These are phyloP conservation scores for Lactuca saligna DNA, from an alignment of 129 eudicot genomes.

Conservation along the genomic window DNA sequence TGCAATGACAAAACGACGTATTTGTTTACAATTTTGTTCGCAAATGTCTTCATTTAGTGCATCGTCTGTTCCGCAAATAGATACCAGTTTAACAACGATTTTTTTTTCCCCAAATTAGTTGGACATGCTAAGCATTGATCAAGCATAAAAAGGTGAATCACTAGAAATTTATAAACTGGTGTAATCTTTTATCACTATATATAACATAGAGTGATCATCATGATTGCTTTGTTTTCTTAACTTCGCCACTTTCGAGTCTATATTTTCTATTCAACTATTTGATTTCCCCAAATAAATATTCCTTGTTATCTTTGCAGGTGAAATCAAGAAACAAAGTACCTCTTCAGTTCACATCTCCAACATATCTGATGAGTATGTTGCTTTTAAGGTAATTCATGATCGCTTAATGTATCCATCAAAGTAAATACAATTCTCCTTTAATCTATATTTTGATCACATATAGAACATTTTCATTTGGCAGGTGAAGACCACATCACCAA, in stretches of 20 bases:
- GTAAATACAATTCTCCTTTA: neutral
- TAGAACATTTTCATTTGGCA: constrained; percentile 31
- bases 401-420: neutral
- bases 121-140: neutral
- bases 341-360: constrained; percentile 65
- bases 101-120: constrained; percentile 3
- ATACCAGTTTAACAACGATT: neutral
- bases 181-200: too few relatives aligned
- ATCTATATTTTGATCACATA: constrained; percentile 6
- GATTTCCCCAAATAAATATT: too few relatives aligned
- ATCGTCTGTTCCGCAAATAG: neutral
- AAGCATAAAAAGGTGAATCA: neutral
- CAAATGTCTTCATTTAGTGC: neutral
- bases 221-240: too few relatives aligned
- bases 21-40: neutral
- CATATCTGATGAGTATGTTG: constrained; percentile 65
- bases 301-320: constrained; percentile 43
- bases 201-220: too few relatives aligned
- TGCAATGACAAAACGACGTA: neutral
- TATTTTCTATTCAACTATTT: too few relatives aligned
- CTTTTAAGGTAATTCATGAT: constrained; percentile 58
- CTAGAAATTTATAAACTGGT: neutral
- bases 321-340: constrained; percentile 76
- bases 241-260: too few relatives aligned
- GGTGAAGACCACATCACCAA: constrained; percentile 82